These are phyloP conservation scores for Cucumis variabilis DNA, from an alignment of 331 rosid species.

Conservation along the genomic window DNA sequence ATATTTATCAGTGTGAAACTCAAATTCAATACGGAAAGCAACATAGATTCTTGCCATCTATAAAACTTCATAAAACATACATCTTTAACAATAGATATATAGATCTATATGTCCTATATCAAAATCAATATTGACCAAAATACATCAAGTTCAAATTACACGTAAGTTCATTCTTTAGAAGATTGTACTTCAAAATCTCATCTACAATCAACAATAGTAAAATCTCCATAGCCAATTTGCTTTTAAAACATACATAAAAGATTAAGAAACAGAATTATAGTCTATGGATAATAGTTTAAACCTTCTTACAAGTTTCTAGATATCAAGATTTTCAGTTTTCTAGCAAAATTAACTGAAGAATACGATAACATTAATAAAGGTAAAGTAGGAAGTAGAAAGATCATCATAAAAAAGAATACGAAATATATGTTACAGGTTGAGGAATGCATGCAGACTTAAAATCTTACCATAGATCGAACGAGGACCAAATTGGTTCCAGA, in stretches of 20 bases:
- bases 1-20: no score
- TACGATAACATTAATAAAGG: not conserved
- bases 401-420: not conserved
- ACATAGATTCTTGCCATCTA: not conserved
- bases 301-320: not conserved
- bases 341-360: constrained; percentile 16
- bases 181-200: no score
- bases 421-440: not conserved
- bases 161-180: no score
- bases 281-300: not conserved
- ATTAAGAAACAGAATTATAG: no score
- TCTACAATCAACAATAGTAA: no score
- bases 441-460: not conserved
- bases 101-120: not conserved
- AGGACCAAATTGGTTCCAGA: not conserved
- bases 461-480: not conserved
- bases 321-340: not conserved
- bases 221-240: no score
- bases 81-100: not conserved
- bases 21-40: not conserved
- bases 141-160: no score
- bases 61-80: not conserved
- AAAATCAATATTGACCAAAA: no score
- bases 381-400: not conserved
- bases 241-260: no score